These are phyloP conservation scores for Nemania diffusa DNA, from an alignment of 2,329 filamentous ascomycete species.

Conservation along the genomic window DNA sequence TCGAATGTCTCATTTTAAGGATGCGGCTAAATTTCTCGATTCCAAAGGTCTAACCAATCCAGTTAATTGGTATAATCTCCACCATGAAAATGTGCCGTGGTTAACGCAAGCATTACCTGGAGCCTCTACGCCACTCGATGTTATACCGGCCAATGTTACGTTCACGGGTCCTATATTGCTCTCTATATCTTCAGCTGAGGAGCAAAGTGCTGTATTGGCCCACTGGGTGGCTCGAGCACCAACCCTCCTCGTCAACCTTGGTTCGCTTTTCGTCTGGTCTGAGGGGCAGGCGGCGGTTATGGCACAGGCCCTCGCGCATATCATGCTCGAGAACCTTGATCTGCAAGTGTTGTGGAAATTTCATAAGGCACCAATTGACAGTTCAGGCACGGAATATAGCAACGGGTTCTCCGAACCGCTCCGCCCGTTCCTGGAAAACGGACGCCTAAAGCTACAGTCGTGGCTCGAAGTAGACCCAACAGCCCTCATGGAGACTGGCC, in stretches of 20 bases:
- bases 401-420: neutral
- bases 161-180: conserved; percentile 36
- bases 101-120: conserved; percentile 33
- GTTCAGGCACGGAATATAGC: conserved; percentile 28
- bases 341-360: conserved; percentile 39
- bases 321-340: conserved; percentile 7
- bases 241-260: conserved; percentile 39
- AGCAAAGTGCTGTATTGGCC: conserved; percentile 27
- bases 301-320: conserved; percentile 34
- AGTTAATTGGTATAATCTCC: conserved; percentile 27
- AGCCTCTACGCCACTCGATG: conserved; percentile 35
- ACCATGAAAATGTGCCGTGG: conserved; percentile 31
- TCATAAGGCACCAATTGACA: conserved; percentile 9
- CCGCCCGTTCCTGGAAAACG: conserved; percentile 32
- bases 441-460: conserved; percentile 32
- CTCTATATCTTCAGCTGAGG: conserved; percentile 25
- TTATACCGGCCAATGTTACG: conserved; percentile 38
- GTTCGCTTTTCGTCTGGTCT: conserved; percentile 29
- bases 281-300: conserved; percentile 30
- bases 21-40: conserved; percentile 22
- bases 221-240: conserved; percentile 36
- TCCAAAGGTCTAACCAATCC: conserved; percentile 32
- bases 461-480: conserved; percentile 36
- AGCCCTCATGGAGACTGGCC: conserved; percentile 35
- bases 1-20: conserved; percentile 23